These are phyloP conservation scores for Aureobasidium namibiae DNA, from an alignment of 2,329 filamentous ascomycete species.

Conservation along the genomic window DNA sequence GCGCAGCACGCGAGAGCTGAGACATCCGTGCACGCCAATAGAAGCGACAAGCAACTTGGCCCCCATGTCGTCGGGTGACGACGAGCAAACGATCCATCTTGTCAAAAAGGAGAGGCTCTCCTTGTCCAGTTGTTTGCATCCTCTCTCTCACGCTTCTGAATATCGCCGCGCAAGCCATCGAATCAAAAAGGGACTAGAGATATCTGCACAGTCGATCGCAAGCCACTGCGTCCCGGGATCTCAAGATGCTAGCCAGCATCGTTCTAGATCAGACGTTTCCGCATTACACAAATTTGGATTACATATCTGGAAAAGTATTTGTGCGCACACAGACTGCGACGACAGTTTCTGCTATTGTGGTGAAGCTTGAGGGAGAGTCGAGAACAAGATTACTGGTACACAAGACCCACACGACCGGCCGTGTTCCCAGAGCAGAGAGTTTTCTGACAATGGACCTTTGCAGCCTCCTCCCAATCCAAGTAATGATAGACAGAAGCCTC, in stretches of 20 bases:
- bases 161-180: neutral
- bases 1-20: neutral
- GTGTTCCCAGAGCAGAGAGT: neutral
- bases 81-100: neutral
- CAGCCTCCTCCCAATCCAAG: constrained; percentile 35
- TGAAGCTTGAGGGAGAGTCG: constrained; percentile 77
- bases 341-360: constrained; percentile 51
- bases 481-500: constrained; percentile 36
- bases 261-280: constrained; percentile 26
- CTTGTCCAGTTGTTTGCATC: neutral
- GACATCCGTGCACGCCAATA: constrained; percentile 1
- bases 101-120: neutral
- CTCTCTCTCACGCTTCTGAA: neutral
- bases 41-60: constrained; percentile 5
- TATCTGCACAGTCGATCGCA: constrained; percentile 3
- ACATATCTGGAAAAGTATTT: constrained; percentile 51
- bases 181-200: neutral
- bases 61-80: neutral
- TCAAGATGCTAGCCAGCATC: constrained; percentile 24
- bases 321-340: constrained; percentile 36
- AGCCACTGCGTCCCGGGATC: neutral
- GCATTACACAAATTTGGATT: constrained; percentile 62
- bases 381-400: constrained; percentile 35
- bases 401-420: neutral
- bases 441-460: neutral